These are phyloP conservation scores for Fraxinus pennsylvanica DNA, from an alignment of 257 asterid genomes.

Conservation along the genomic window DNA sequence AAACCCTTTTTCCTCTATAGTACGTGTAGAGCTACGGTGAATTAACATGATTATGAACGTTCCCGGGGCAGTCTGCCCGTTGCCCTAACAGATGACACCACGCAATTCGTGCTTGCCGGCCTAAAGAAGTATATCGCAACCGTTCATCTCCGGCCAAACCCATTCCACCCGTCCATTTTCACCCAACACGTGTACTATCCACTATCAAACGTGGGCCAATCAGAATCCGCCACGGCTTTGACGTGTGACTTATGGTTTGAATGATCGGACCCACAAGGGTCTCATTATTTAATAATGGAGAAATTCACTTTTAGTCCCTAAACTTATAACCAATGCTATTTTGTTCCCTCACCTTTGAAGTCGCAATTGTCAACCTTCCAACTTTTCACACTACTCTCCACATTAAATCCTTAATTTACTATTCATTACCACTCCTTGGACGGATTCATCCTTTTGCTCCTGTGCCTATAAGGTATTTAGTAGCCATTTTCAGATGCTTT, in stretches of 20 bases:
- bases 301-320: neutral
- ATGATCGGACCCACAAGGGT: constrained; percentile 9
- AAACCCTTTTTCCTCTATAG: neutral
- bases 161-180: constrained; percentile 43
- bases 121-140: constrained; percentile 29
- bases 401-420: too few species aligned
- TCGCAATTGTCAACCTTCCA: neutral
- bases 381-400: neutral
- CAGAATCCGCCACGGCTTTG: neutral
- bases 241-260: constrained; percentile 10
- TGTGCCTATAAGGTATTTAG: too few species aligned
- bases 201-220: constrained; percentile 39
- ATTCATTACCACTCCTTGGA: too few species aligned
- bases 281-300: neutral
- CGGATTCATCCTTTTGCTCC: too few species aligned
- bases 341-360: neutral
- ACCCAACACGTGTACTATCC: constrained; percentile 40
- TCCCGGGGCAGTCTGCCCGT: constrained; percentile 7
- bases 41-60: neutral
- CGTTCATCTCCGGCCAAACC: constrained; percentile 28
- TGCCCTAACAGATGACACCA: constrained; percentile 15
- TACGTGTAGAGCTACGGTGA: neutral
- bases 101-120: constrained; percentile 25
- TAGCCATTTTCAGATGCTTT: too few species aligned
- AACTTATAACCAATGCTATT: neutral